Percentiles rank a stretch among this genome's conserved stretches.
Evolutionary conservation across 805 yeast species (phyloP).

Genomic region (Pichia gijzeniarum): DNA sequence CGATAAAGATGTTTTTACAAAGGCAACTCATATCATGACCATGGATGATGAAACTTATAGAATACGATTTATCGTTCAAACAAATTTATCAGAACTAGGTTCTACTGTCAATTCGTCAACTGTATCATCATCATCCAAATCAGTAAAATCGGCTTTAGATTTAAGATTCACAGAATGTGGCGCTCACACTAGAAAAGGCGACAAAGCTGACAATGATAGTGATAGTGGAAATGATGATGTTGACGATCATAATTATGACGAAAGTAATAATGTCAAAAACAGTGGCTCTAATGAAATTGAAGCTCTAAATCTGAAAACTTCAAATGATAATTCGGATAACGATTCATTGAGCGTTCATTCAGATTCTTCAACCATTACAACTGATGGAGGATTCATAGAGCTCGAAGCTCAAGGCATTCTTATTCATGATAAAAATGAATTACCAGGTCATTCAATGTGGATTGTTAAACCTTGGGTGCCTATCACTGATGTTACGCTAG

Average conservation of each 20-base stretch:
- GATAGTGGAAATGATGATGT: slow-evolving; percentile 15
- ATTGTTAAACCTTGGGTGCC: slow-evolving; percentile 72
- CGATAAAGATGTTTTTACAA: slow-evolving; percentile 61
- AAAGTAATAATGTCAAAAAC: no score
- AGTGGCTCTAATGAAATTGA: slow-evolving; percentile 14
- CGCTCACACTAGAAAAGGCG: no score
- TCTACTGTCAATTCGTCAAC: background rate
- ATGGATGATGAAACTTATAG: slow-evolving; percentile 70
- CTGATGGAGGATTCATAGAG: slow-evolving; percentile 59
- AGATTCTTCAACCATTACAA: slow-evolving; percentile 33
- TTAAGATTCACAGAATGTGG: no score
- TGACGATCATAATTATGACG: no score
- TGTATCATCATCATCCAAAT: background rate
- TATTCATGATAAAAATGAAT: slow-evolving; percentile 53
- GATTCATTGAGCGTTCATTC: slow-evolving; percentile 27
- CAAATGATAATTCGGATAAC: slow-evolving; percentile 15
- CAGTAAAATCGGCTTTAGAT: background rate
- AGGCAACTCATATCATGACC: slow-evolving; percentile 66
- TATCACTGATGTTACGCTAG: slow-evolving; percentile 53
- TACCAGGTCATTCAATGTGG: slow-evolving; percentile 89
- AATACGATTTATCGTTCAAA: slow-evolving; percentile 57
- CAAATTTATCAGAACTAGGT: slow-evolving; percentile 17
- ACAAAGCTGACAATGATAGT: background rate
- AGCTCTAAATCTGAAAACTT: slow-evolving; percentile 6
- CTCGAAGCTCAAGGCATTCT: slow-evolving; percentile 92